phyloP scores from a whole-genome alignment of 768 basidiomycete species.

The Rhizopogon rudus region DNA sequence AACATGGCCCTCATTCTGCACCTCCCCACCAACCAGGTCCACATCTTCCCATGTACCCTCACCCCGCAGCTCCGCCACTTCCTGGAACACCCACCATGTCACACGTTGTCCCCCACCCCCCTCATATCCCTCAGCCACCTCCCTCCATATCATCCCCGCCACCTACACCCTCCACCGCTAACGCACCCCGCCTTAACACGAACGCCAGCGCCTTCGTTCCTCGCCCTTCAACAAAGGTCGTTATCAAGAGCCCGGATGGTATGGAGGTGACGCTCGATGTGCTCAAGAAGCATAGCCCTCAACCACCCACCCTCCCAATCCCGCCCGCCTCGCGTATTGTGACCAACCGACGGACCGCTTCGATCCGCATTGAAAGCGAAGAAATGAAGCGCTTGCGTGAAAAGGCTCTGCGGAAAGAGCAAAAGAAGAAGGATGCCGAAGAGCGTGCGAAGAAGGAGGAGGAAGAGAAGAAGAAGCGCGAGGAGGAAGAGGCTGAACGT shows the following conservation, averaged over 20 bases:
- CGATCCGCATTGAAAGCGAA: slow-evolving; percentile 62
- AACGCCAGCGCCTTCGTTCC: slow-evolving; percentile 68
- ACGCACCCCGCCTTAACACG: slow-evolving; percentile 44
- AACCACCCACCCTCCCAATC: slow-evolving; percentile 35
- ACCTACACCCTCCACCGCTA: slow-evolving; percentile 32
- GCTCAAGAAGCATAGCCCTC: slow-evolving; percentile 44
- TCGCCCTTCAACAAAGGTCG: slow-evolving; percentile 28
- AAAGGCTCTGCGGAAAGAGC: slow-evolving; percentile 37
- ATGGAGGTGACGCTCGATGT: slow-evolving; percentile 56
- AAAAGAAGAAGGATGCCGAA: slow-evolving; percentile 34
- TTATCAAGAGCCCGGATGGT: slow-evolving; percentile 53
- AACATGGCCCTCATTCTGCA: slow-evolving; percentile 37
- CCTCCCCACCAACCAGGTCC: slow-evolving; percentile 36
- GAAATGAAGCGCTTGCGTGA: slow-evolving; percentile 47
- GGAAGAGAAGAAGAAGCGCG: slow-evolving; percentile 32
- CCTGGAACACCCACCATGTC: slow-evolving; percentile 67
- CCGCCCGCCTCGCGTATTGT: slow-evolving; percentile 30
- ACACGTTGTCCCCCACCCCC: slow-evolving; percentile 46
- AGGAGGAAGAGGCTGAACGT: slow-evolving; percentile 37
- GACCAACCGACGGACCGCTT: slow-evolving; percentile 30
- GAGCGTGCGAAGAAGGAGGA: slow-evolving; percentile 31
- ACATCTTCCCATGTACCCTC: slow-evolving; percentile 59
- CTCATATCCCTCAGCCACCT: slow-evolving; percentile 44
- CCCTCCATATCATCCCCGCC: slow-evolving; percentile 52
- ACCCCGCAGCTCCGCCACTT: slow-evolving; percentile 47